A percentile compares a stretch with the other conserved stretches of the same genome.
These are phyloP conservation scores for Serendipita indica DNA, from an alignment of 768 basidiomycete species.

Conservation along the genomic window DNA sequence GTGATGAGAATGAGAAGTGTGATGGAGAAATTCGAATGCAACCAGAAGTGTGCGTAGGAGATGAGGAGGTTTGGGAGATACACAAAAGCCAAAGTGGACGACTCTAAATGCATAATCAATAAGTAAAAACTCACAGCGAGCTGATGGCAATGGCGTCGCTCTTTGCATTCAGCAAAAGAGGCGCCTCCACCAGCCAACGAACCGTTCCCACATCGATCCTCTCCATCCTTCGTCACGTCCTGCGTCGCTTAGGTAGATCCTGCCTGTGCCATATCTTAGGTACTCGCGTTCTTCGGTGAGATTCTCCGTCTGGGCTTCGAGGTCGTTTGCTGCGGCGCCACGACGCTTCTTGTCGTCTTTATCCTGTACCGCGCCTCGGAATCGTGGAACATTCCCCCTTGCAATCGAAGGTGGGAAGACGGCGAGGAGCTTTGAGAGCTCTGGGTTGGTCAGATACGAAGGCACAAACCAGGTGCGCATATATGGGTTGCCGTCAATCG, in stretches of 20 bases:
- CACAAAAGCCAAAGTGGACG: too few species aligned
- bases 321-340: conserved; percentile 25
- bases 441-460: conserved; percentile 54
- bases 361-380: conserved; percentile 28
- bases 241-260: conserved; percentile 60
- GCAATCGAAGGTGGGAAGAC: conserved; percentile 70
- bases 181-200: conserved; percentile 65
- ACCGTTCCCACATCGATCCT: conserved; percentile 67
- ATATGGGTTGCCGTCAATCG: conserved; percentile 30
- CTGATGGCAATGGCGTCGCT: too few species aligned
- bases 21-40: too few species aligned
- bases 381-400: conserved; percentile 54
- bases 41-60: too few species aligned
- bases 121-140: too few species aligned
- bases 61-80: too few species aligned
- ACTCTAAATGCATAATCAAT: too few species aligned
- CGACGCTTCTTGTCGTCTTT: conserved; percentile 22
- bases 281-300: conserved; percentile 33
- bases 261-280: conserved; percentile 66
- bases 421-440: conserved; percentile 49
- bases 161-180: conserved; percentile 69
- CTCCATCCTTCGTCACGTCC: conserved; percentile 49
- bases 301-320: conserved; percentile 46
- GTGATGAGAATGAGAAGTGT: too few species aligned
- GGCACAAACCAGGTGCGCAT: conserved; percentile 72